Base-by-base conservation (phyloP, 768 basidiomycete species). In the Pleurotus eryngii region DNA sequence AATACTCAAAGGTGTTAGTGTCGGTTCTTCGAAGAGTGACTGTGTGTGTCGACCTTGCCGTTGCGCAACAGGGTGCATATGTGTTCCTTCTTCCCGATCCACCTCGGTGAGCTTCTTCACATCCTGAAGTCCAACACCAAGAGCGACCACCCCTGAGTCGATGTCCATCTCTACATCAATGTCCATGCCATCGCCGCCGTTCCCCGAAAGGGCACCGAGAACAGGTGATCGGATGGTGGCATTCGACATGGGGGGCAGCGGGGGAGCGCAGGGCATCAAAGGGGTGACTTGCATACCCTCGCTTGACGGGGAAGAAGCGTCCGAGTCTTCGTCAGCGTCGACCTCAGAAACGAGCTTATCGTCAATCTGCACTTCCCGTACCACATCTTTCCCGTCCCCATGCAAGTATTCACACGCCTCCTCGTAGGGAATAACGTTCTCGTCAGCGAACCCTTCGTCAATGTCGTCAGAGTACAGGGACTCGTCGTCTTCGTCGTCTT, bases 21-120 rank as follows among this genome's bases (percentile, higher is more conserved):
- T 17, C 27, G 45, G 35, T 18, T 49, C 24, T 37, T 46, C 43
- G 15, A 47, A 49, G 15, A 40, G 26, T 37, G 49, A 45, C 40
- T 50, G 35, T 18, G 50, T 40, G 20, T 40, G 53, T 56, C 60
- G 65, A 8, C 30, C 30, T 35, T 35, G 30, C 27, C 76, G 74
- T 35, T 73, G 74, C 5, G 71, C 67, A 24, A 81, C 74, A 18
- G 81, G 81, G 65, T 86, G 84, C 84, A 86, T 86, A 65, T 83
- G 80, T 55, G 67, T 67, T 51, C 69, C 68, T 18, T 64, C 66
- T 42, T 75, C 47, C 46, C 27, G 37, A 39, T 49, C 49, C 38
- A 40, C 42, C 24, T 55, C 56, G 49, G 15, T 61, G 58, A 2
- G 50, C 62, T 9, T 57, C 55, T 15, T 57, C 58, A 18, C 50